These are phyloP conservation scores for Trametes versicolor DNA, from an alignment of 1,284 basidiomycete species.

Conservation along the genomic window DNA sequence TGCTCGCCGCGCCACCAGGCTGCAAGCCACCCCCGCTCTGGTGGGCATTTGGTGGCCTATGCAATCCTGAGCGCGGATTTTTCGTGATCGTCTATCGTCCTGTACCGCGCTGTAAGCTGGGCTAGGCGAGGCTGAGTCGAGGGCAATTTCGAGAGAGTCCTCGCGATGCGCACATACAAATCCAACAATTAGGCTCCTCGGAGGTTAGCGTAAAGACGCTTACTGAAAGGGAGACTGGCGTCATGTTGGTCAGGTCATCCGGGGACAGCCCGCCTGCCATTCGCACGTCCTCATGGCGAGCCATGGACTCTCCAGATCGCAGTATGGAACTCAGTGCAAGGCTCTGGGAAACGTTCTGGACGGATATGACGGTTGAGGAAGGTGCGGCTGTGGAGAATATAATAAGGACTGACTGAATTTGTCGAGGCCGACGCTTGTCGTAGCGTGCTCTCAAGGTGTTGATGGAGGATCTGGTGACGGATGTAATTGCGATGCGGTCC, in stretches of 20 bases:
- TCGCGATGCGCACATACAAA: neutral
- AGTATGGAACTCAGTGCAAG: slow-evolving; percentile 23
- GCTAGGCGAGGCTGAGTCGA: neutral
- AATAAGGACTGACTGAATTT: neutral
- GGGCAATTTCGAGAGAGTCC: neutral
- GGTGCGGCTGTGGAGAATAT: neutral
- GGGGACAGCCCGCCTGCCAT: slow-evolving; percentile 25
- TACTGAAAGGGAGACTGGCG: slow-evolving; percentile 19
- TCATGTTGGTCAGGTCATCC: slow-evolving; percentile 27
- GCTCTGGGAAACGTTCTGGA: slow-evolving; percentile 20
- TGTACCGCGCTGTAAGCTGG: too few relatives aligned
- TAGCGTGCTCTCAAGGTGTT: slow-evolving; percentile 24
- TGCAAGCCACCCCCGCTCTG: too few relatives aligned
- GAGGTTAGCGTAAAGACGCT: neutral
- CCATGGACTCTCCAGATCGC: neutral
- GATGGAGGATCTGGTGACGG: slow-evolving; percentile 25
- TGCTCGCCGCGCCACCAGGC: too few relatives aligned
- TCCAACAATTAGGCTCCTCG: neutral
- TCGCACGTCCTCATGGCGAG: neutral
- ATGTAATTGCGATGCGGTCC: slow-evolving; percentile 15
- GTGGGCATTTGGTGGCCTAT: too few relatives aligned
- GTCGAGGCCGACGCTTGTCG: slow-evolving; percentile 3
- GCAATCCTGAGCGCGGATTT: too few relatives aligned
- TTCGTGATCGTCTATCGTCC: too few relatives aligned
- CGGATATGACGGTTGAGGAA: too few relatives aligned